Base-by-base conservation (phyloP, 1,284 basidiomycete genomes). In the Pholiota adiposa region DNA sequence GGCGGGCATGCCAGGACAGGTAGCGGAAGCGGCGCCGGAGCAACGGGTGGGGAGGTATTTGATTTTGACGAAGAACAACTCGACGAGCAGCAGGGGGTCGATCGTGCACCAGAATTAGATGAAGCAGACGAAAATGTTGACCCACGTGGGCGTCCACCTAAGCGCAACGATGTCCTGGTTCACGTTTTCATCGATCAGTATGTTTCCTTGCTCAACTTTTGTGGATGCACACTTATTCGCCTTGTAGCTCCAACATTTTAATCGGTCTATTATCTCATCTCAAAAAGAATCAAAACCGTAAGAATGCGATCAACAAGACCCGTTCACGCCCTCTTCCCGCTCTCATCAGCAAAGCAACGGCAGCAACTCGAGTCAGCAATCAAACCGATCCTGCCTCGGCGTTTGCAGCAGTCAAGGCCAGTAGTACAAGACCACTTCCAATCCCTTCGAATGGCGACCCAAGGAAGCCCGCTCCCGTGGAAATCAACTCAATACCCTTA, bases 171-270 rank as follows among this genome's bases (percentile, higher is more conserved):
- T 67, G 82, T 84, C 11, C 72, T 88, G 63, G 84, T 92, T 46
- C 92, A 96, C 75, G 84, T 95, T 65, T 95, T 94, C 73, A 83
- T 96, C 63, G 93, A 96, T 72, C 91, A 95, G 91, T 94, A 68
- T 65, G 38, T 63, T 54, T 59, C 52, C 25, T 44, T 11, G 38
- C 18, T 58, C 23, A 36, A 46, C 3, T 57, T 60, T 54, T 25
- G n/a, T 16, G 12, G 16, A 31, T 29, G n/a, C 19, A 25, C 36
- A 53, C 36, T 41, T 40, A 36, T 34, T 51, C 18, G 27, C 56
- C 34, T 38, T 19, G 9, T 64, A 93, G 91, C 68, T 94, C 92
- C 5, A 94, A 94, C 70, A 93, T 94, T 67, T 83, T 94, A 46
- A 87, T 93, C 64, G 92, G 92, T 31, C 83, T 93, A 59, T 71